These are phyloP conservation scores for Paramecium pentaurelia DNA, from an alignment of 73 alveolate genomes.

Conservation along the genomic window DNA sequence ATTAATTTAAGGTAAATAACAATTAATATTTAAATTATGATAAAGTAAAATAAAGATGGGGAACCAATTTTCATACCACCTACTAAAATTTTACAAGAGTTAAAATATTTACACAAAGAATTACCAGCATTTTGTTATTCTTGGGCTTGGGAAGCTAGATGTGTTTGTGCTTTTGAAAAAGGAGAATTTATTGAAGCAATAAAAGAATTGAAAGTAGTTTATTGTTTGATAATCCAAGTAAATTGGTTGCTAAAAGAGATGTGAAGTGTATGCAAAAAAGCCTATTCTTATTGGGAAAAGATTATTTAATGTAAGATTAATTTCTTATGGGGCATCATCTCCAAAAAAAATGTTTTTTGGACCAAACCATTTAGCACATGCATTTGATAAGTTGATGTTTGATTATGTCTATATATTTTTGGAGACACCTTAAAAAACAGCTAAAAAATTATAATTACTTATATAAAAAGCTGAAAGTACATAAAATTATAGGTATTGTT, in stretches of 20 bases:
- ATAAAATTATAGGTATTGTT: not conserved
- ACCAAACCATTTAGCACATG: conserved; percentile 58
- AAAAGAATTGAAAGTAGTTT: conserved; percentile 10
- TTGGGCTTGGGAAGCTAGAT: conserved; percentile 46
- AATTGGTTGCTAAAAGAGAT: conserved; percentile 39
- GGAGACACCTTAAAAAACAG: conserved; percentile 45
- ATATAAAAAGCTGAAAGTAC: not conserved
- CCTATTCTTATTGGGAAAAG: conserved; percentile 19
- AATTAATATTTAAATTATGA: not conserved
- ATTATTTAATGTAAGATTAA: conserved; percentile 43
- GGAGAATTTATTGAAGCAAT: conserved; percentile 3
- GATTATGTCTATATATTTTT: conserved; percentile 55
- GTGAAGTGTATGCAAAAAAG: conserved; percentile 56
- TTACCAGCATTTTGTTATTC: conserved; percentile 45
- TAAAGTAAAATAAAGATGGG: conserved; percentile 17
- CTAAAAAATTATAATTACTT: not conserved
- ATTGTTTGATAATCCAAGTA: not conserved
- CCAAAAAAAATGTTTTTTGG: conserved; percentile 55
- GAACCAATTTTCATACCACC: conserved; percentile 18
- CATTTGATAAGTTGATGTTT: conserved; percentile 60
- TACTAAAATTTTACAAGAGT: not conserved
- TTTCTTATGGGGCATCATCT: conserved; percentile 43
- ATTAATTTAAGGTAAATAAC: not conserved
- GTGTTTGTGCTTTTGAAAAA: conserved; percentile 38
- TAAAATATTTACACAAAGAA: conserved; percentile 25